Percentiles rank a stretch among this genome's conserved stretches.
These are phyloP conservation scores for Zymoseptoria pseudotritici DNA, from an alignment of 2,329 filamentous ascomycete species.

Conservation along the genomic window DNA sequence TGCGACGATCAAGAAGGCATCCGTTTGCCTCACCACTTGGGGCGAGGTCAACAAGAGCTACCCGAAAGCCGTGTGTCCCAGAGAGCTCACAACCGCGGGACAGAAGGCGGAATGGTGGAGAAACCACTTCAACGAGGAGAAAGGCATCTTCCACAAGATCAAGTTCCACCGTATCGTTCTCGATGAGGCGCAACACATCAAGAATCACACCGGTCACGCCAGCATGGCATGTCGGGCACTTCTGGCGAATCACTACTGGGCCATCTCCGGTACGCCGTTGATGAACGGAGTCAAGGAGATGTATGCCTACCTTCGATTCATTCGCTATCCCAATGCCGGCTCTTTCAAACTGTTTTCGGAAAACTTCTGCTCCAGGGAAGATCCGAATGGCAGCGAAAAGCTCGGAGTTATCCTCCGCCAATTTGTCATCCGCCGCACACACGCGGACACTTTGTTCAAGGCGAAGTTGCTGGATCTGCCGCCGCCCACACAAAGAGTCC, in stretches of 20 bases:
- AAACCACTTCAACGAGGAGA: conserved; percentile 22
- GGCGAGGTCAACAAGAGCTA: conserved; percentile 35
- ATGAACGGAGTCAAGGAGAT: conserved; percentile 28
- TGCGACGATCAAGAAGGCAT: conserved; percentile 10
- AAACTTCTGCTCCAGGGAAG: conserved; percentile 34
- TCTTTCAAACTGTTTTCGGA: conserved; percentile 36
- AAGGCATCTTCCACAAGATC: conserved; percentile 34
- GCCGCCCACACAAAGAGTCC: conserved; percentile 36
- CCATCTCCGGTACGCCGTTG: conserved; percentile 39
- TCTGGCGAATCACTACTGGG: conserved; percentile 35
- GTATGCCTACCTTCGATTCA: conserved; percentile 40
- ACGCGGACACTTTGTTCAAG: conserved; percentile 47
- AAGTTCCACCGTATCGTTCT: conserved; percentile 56
- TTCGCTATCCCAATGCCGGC: conserved; percentile 35
- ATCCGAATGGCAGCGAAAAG: conserved; percentile 28
- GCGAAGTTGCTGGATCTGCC: conserved; percentile 50
- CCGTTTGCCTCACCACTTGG: conserved; percentile 38
- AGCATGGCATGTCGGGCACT: conserved; percentile 40
- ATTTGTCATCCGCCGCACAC: conserved; percentile 51
- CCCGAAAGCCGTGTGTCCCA: conserved; percentile 34
- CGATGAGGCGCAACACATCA: conserved; percentile 96
- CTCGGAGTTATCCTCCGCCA: conserved; percentile 33
- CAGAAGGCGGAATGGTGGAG: conserved; percentile 36
- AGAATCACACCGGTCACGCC: conserved; percentile 46
- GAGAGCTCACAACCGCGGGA: conserved; percentile 30